A percentile compares a stretch with the other conserved stretches of the same genome.
Evolutionary conservation across 2,329 filamentous ascomycete genomes (phyloP).

Genomic region (Tolypocladium tropicale): DNA sequence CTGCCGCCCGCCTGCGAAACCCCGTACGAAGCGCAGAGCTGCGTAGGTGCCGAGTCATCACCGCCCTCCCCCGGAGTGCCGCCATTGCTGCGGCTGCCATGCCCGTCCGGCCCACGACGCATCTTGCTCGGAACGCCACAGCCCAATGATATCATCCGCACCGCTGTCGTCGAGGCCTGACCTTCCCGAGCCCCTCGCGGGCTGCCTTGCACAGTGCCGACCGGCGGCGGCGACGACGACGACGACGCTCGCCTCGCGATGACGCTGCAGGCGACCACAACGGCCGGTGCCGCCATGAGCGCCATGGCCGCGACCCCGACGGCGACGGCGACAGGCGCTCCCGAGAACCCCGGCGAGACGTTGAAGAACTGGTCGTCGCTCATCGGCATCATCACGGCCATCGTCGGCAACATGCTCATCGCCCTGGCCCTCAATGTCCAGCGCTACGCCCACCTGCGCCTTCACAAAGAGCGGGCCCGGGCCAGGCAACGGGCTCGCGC

Average conservation of each 20-base stretch:
- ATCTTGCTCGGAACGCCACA: neutral
- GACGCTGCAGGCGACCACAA: neutral
- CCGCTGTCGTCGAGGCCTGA: neutral
- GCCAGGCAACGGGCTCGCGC: slow-evolving; percentile 44
- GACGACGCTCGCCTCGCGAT: neutral
- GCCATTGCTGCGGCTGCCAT: neutral
- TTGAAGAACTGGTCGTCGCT: slow-evolving; percentile 76
- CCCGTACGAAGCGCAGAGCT: neutral
- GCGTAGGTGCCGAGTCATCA: no score
- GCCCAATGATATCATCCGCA: slow-evolving; percentile 3
- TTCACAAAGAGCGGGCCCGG: slow-evolving; percentile 60
- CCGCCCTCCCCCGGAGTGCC: neutral
- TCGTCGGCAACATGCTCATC: slow-evolving; percentile 86
- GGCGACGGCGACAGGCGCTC: slow-evolving; percentile 5
- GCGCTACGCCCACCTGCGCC: slow-evolving; percentile 82
- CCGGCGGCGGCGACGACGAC: slow-evolving; percentile 2
- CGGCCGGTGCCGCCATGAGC: neutral
- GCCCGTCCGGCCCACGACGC: neutral
- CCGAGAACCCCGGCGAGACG: slow-evolving; percentile 31
- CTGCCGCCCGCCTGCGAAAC: no score
- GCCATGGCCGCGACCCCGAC: neutral
- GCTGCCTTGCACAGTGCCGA: neutral
- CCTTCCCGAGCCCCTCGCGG: neutral
- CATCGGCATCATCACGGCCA: slow-evolving; percentile 89
- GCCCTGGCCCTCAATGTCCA: slow-evolving; percentile 94